Evolutionary conservation across 768 basidiomycete species (phyloP).

Genomic region (Psilocybe azurescens): DNA sequence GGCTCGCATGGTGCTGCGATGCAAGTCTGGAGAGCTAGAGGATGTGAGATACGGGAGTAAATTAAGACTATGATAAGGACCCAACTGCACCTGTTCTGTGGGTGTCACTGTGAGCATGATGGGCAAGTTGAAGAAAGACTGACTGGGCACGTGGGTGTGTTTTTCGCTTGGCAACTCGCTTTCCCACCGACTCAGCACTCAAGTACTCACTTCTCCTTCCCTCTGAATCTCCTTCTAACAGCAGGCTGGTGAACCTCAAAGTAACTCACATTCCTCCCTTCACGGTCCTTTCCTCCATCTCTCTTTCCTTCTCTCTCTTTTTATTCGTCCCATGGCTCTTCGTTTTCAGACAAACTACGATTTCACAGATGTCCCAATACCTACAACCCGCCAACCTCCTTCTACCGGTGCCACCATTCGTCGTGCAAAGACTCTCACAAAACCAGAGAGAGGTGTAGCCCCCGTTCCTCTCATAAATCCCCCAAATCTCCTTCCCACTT

Average conservation of each 20-base stretch:
- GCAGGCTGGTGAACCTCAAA: conserved; percentile 27
- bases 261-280: conserved; percentile 23
- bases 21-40: conserved; percentile 59
- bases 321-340: conserved; percentile 51
- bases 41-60: too few relatives aligned
- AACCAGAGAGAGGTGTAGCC: conserved; percentile 94
- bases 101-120: conserved; percentile 14
- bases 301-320: conserved; percentile 28
- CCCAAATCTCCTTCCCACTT: conserved; percentile 45
- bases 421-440: conserved; percentile 94
- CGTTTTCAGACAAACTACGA: conserved; percentile 60
- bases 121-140: conserved; percentile 12
- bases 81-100: neutral
- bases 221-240: conserved; percentile 28
- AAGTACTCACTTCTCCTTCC: conserved; percentile 18
- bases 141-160: conserved; percentile 16
- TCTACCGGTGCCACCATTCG: conserved; percentile 67
- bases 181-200: conserved; percentile 21
- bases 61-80: neutral
- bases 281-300: conserved; percentile 26
- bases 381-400: conserved; percentile 62
- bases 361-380: conserved; percentile 70
- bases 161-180: conserved; percentile 17
- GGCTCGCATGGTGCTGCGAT: conserved; percentile 76
- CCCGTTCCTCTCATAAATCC: conserved; percentile 95